Base-by-base conservation (phyloP, 2,329 filamentous ascomycete genomes). In the Sporothrix dimorphospora region DNA sequence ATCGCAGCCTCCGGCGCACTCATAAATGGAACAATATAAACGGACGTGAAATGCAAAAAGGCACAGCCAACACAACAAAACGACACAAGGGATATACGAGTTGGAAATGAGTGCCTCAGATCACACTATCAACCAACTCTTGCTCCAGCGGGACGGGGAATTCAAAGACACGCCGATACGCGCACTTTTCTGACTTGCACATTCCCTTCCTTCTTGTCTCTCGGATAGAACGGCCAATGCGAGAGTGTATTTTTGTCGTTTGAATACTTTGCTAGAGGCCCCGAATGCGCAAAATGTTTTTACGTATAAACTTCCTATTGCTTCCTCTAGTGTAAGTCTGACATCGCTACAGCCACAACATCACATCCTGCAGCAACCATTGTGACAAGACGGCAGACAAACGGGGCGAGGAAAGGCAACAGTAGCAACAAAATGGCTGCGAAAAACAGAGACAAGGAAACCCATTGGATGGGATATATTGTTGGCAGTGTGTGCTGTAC, bases 1-100 rank as follows among this genome's bases (percentile, higher is more conserved):
- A 40, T 61, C 16, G 40, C 57, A 61, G 34, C 19, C 57, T 61
- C 57, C 16, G 34, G 21, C 19, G 12, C 34, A 40, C 57, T 21
- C 57, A 11, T 11, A 40, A 34, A 38, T 38, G 57, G 57, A 40
- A 40, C 57, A 65, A 45, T 21, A 45, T 45, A 45, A 40, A 38
- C n/a, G n/a, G 53, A 30, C 12, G 14, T 24, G 4, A 14, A 6
- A 16, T 47, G 42, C 40, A 57, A 34, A 38, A 40, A 21, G 34
- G 34, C 30, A 61, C 57, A 34, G 57, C 57, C 57, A 65, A 65
- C 59, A 27, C 59, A 65, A 14, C 55, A 63, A 6, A 6, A 21
- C 57, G 38, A 42, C 59, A 45, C 21, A 45, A 65, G 21, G 59
- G 59, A 65, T 45, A 24, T 7, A 40, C 24, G 38, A 19, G 12